Percentiles rank a stretch among this genome's conserved stretches.
Conservation (phyloP, 495 filamentous ascomycete genomes). For the Penicillium bialowiezense region DNA sequence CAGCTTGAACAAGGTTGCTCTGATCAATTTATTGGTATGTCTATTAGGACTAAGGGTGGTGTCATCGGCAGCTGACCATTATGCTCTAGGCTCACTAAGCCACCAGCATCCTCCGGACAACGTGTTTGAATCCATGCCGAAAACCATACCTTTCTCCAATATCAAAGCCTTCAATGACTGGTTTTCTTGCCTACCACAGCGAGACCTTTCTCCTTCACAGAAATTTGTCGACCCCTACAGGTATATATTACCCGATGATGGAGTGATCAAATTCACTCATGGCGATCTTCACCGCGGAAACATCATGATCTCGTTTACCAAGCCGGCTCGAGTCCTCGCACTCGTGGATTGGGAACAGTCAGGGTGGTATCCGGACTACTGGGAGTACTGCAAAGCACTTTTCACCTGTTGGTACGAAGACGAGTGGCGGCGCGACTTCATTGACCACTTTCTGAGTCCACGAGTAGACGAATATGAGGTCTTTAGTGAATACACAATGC, state of each 20-base stretch:
- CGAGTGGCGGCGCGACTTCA: slow-evolving; percentile 28
- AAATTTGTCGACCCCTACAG: slow-evolving; percentile 38
- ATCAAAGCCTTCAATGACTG: slow-evolving; percentile 46
- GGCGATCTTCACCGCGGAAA: slow-evolving; percentile 38
- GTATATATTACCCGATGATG: slow-evolving; percentile 34
- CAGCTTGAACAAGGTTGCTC: slow-evolving; percentile 30
- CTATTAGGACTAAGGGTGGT: not conserved
- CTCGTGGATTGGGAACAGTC: slow-evolving; percentile 41
- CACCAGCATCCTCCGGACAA: slow-evolving; percentile 27
- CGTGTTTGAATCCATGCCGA: slow-evolving; percentile 25
- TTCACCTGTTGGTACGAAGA: slow-evolving; percentile 28
- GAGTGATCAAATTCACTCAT: slow-evolving; percentile 38
- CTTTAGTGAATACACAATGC: slow-evolving; percentile 28
- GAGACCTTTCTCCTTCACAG: slow-evolving; percentile 18
- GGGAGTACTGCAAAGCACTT: slow-evolving; percentile 42
- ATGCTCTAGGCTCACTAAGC: slow-evolving; percentile 30
- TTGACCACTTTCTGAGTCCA: slow-evolving; percentile 27
- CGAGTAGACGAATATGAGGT: slow-evolving; percentile 12
- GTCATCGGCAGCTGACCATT: not conserved
- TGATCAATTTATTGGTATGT: slow-evolving; percentile 30
- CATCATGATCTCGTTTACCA: slow-evolving; percentile 34
- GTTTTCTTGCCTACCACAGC: slow-evolving; percentile 29
- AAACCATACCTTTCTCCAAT: slow-evolving; percentile 35
- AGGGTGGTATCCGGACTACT: slow-evolving; percentile 44
- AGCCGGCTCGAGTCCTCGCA: slow-evolving; percentile 25